phyloP scores from a whole-genome alignment of 257 asterid genomes.

The Eustoma russellianum region DNA sequence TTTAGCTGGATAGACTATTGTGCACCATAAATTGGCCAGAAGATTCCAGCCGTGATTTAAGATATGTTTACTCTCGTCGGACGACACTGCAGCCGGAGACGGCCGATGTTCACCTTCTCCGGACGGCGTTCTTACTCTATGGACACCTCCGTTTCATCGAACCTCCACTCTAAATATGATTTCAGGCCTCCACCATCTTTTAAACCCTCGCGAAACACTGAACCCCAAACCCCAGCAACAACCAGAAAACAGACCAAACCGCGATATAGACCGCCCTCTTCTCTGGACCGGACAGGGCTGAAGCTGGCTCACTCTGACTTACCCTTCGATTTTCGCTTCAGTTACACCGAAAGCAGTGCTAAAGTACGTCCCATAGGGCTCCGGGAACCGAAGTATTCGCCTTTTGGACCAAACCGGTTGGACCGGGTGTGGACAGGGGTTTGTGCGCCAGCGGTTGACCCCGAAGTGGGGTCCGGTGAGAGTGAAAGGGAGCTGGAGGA shows the following conservation, averaged over 20 bases:
- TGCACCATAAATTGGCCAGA: too few relatives aligned
- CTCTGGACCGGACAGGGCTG: conserved; percentile 38
- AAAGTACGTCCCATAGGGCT: conserved; percentile 73
- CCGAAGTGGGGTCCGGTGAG: conserved; percentile 44
- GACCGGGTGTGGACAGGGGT: conserved; percentile 89
- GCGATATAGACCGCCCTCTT: conserved; percentile 81
- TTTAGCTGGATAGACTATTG: too few relatives aligned
- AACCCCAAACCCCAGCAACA: conserved; percentile 12
- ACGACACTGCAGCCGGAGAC: conserved; percentile 33
- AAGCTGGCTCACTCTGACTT: conserved; percentile 45
- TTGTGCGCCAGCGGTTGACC: conserved; percentile 88
- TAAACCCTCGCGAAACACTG: conserved; percentile 27
- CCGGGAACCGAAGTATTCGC: conserved; percentile 90
- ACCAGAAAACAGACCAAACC: conserved; percentile 33
- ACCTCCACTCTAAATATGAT: conserved; percentile 50
- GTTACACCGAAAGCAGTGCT: conserved; percentile 82
- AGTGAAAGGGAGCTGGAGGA: conserved; percentile 54
- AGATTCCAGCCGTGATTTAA: background rate
- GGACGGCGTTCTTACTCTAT: conserved; percentile 33
- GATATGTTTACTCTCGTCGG: conserved; percentile 14
- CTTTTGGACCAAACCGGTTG: conserved; percentile 80
- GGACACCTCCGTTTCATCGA: conserved; percentile 26
- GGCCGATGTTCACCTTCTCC: conserved; percentile 12
- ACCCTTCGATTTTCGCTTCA: conserved; percentile 92
- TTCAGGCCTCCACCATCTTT: conserved; percentile 66